Conservation (phyloP, 495 filamentous ascomycete species). For the Paragyromitra xinjiangensis region DNA sequence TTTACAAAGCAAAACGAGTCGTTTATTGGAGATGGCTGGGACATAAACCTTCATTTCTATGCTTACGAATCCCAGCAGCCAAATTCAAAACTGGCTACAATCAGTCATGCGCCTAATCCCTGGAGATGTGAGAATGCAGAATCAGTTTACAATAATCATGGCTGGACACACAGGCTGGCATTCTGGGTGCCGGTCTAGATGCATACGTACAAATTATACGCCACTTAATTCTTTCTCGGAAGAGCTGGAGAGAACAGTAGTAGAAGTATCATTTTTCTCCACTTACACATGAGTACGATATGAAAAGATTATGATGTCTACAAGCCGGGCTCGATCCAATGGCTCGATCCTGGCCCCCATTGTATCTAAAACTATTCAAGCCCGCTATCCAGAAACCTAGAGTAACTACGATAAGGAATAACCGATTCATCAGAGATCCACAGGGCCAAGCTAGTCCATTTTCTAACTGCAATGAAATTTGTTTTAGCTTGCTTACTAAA, state of each 20-base stretch:
- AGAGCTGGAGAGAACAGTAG: background rate
- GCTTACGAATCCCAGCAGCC: background rate
- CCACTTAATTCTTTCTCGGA: background rate
- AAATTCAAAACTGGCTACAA: background rate
- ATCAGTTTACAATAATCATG: background rate
- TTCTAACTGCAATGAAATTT: too few species aligned
- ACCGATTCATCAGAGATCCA: too few species aligned
- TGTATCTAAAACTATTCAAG: too few species aligned
- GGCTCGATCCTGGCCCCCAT: too few species aligned
- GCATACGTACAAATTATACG: background rate
- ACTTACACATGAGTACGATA: too few species aligned
- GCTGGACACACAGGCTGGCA: background rate
- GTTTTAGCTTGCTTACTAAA: too few species aligned
- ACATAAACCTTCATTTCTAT: background rate
- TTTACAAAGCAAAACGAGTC: background rate
- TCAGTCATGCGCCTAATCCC: background rate
- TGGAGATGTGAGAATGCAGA: background rate
- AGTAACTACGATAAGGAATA: too few species aligned
- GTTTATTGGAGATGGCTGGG: background rate
- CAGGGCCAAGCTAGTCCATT: too few species aligned
- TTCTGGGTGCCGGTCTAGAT: slow-evolving; percentile 7
- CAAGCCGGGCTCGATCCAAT: too few species aligned
- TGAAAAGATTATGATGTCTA: too few species aligned
- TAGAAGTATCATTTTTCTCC: too few species aligned
- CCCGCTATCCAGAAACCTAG: too few species aligned